These are phyloP conservation scores for Xylaria palmicola DNA, from an alignment of 495 filamentous ascomycete species.

Conservation along the genomic window DNA sequence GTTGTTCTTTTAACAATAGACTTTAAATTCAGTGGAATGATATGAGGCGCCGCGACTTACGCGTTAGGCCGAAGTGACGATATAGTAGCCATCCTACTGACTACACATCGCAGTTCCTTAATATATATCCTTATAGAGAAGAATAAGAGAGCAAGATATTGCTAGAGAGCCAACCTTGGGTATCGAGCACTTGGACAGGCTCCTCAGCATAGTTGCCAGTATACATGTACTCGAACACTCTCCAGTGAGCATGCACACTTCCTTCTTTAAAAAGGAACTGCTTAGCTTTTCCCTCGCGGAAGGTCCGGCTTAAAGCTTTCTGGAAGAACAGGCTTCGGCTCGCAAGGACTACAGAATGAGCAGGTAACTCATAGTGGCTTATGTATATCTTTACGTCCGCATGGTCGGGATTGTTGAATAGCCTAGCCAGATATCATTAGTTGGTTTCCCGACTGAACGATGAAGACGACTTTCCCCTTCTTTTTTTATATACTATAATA, in stretches of 20 bases:
- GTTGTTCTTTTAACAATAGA: too few species aligned
- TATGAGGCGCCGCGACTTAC: too few species aligned
- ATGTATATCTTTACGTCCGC: conserved; percentile 5
- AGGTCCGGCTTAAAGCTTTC: neutral
- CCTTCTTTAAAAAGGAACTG: conserved; percentile 7
- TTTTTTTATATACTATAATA: too few species aligned
- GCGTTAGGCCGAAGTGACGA: too few species aligned
- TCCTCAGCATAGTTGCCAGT: conserved; percentile 5
- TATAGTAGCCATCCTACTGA: too few species aligned
- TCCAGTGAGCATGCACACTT: conserved; percentile 8
- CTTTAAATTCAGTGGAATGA: too few species aligned
- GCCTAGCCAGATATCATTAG: neutral
- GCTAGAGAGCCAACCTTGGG: neutral
- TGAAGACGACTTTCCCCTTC: neutral
- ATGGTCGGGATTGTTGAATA: conserved; percentile 6
- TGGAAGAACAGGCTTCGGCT: conserved; percentile 6
- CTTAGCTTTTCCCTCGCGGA: conserved; percentile 1
- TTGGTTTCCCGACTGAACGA: neutral
- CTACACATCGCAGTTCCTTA: too few species aligned
- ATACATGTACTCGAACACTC: conserved; percentile 16
- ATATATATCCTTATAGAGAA: too few species aligned
- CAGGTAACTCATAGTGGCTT: neutral
- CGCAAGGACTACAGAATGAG: conserved; percentile 3
- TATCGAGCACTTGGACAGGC: neutral
- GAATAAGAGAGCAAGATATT: too few species aligned